phyloP scores from a whole-genome alignment of 768 basidiomycete species.

The Boletus bicolor region DNA sequence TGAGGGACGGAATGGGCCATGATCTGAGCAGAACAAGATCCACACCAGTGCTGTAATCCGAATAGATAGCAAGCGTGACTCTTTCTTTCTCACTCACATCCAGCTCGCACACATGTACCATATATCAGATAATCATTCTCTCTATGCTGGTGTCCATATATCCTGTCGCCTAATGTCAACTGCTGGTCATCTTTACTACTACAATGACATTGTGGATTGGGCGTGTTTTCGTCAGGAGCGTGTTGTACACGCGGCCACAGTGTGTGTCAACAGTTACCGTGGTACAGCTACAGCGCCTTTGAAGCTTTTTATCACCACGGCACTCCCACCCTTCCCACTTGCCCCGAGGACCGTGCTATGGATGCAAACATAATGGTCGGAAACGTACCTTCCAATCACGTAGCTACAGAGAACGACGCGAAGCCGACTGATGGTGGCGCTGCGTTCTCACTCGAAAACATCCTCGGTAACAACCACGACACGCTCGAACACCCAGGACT shows the following conservation, averaged over 20 bases:
- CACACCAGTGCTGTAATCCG: constrained; percentile 28
- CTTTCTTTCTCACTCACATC: not conserved
- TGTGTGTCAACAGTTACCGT: constrained; percentile 17
- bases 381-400: constrained; percentile 16
- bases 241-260: constrained; percentile 23
- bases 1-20: constrained; percentile 46
- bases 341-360: not conserved
- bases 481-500: constrained; percentile 51
- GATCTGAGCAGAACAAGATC: constrained; percentile 38
- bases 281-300: constrained; percentile 4
- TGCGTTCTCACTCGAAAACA: constrained; percentile 64
- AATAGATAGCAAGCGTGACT: not conserved
- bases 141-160: not conserved
- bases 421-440: constrained; percentile 6
- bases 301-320: constrained; percentile 9
- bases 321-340: constrained; percentile 5
- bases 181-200: not conserved
- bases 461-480: constrained; percentile 63
- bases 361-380: constrained; percentile 22
- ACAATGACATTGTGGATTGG: not conserved
- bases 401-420: constrained; percentile 9
- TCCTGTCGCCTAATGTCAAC: not conserved
- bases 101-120: constrained; percentile 14
- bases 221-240: not conserved
- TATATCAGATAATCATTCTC: constrained; percentile 11